Base-by-base conservation (phyloP, 139 green algal genomes). In the Chlamydomonas incerta region DNA sequence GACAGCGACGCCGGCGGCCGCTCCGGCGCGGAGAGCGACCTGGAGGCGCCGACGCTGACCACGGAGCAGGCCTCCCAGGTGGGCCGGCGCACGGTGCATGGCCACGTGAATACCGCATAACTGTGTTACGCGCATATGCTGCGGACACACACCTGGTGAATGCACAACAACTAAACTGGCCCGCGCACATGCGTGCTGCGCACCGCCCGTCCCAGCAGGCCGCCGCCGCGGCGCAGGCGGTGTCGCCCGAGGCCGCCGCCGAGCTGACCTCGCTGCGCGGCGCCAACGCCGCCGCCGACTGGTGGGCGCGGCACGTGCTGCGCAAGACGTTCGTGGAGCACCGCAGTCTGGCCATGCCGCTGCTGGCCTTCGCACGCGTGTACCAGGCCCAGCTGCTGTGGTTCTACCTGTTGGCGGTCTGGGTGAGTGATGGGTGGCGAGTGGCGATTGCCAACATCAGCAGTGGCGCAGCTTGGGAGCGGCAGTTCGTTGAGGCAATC, bases 271-370 rank as follows among this genome's bases (percentile, higher is more conserved):
- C 68, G 28, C 74, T 85, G 29, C 46, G 73, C 50, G 41, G 75
- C 52, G 71, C 70, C 47, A 81, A 83, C 60, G 52, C 72, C 23
- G 90, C 87, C 0, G 83, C 83, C 26, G 87, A 88, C 75, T 93
- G 87, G 87, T 93, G 87, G 80, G 67, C 26, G 5, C 52, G 33
- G 15, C 75, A 88, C 58, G 79, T 95, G 80, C 91, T 93, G 80
- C 83, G 82, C 34, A 96, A 96, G 86, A 95, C 91, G 3, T 95
- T 92, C 74, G 83, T 93, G 62, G 93, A 96, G 90, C 82, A 87
- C 24, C 85, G 92, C 80, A 90, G 81, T 37, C 72, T 92, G 65
- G 80, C 90, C 0, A 90, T 75, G 67, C 75, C 87, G n/a, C 87
- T 91, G 46, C n/a, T 92, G 13, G 88, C 92, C 31, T 96, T 95